A percentile compares a stretch with the other conserved stretches of the same genome.
phyloP scores from a whole-genome alignment of 2,329 filamentous ascomycete genomes.

The Arthrobotrys sphaeroides region DNA sequence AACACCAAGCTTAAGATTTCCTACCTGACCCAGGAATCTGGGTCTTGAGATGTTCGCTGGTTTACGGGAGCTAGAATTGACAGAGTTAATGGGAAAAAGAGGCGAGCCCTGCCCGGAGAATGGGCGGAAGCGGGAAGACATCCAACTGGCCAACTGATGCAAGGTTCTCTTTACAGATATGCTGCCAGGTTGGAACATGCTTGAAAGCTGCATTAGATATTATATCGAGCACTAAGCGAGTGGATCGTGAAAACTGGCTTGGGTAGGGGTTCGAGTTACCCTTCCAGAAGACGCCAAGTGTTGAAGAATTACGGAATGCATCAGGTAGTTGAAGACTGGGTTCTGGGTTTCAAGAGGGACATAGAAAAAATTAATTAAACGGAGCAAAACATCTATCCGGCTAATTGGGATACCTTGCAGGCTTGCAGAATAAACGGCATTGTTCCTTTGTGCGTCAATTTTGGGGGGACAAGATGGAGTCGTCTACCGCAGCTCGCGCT shows the following conservation, averaged over 20 bases:
- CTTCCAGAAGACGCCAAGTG: slow-evolving; percentile 52
- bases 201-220: slow-evolving; percentile 42
- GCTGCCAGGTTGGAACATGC: slow-evolving; percentile 39
- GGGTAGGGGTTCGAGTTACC: slow-evolving; percentile 49
- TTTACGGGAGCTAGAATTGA: slow-evolving; percentile 41
- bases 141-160: slow-evolving; percentile 46
- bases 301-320: slow-evolving; percentile 41
- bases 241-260: slow-evolving; percentile 49
- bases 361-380: slow-evolving; percentile 24
- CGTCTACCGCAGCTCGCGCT: slow-evolving; percentile 17
- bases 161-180: slow-evolving; percentile 35
- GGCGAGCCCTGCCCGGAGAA: slow-evolving; percentile 29
- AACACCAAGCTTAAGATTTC: slow-evolving; percentile 29
- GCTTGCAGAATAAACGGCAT: slow-evolving; percentile 34
- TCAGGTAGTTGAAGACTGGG: slow-evolving; percentile 11
- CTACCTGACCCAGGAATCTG: slow-evolving; percentile 35
- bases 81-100: slow-evolving; percentile 25
- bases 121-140: slow-evolving; percentile 47
- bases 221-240: slow-evolving; percentile 50
- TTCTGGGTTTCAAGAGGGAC: slow-evolving; percentile 1
- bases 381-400: slow-evolving; percentile 41
- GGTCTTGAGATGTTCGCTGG: slow-evolving; percentile 32
- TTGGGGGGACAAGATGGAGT: slow-evolving; percentile 27
- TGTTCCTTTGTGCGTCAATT: slow-evolving; percentile 42
- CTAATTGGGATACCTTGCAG: slow-evolving; percentile 42